phyloP scores from a whole-genome alignment of 2,329 filamentous ascomycete genomes.

The Metarhizium brunneum region DNA sequence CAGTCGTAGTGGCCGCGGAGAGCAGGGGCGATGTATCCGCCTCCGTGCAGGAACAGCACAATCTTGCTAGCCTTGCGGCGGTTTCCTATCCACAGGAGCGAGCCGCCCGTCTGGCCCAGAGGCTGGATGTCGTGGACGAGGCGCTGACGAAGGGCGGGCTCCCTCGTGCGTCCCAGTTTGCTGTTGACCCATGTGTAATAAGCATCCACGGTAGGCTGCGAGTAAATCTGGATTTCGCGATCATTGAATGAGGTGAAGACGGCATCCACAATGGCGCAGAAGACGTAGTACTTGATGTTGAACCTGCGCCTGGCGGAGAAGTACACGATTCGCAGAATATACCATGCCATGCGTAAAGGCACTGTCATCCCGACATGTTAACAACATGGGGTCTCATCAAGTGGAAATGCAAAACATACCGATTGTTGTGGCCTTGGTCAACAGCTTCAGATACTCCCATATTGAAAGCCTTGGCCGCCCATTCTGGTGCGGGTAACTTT shows the following conservation, averaged over 20 bases:
- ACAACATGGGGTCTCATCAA: too few relatives aligned
- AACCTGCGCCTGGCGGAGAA: slow-evolving; percentile 8
- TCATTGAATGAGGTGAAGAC: slow-evolving; percentile 11
- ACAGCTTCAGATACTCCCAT: slow-evolving; percentile 5
- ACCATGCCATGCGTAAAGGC: slow-evolving; percentile 3
- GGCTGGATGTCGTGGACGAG: slow-evolving; percentile 11
- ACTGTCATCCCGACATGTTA: background rate
- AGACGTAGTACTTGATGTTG: slow-evolving; percentile 6
- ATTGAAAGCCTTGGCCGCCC: slow-evolving; percentile 3
- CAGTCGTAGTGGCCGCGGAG: slow-evolving; percentile 16
- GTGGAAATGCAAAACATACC: background rate
- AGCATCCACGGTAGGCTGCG: slow-evolving; percentile 9
- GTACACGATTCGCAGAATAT: slow-evolving; percentile 3
- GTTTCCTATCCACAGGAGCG: slow-evolving; percentile 20
- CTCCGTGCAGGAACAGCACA: slow-evolving; percentile 21
- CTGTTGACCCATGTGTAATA: slow-evolving; percentile 15
- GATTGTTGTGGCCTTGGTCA: slow-evolving; percentile 4
- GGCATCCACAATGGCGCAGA: slow-evolving; percentile 11
- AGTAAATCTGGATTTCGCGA: slow-evolving; percentile 14
- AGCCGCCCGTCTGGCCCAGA: slow-evolving; percentile 8
- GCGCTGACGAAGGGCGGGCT: slow-evolving; percentile 7
- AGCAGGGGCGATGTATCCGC: slow-evolving; percentile 16
- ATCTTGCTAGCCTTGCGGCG: slow-evolving; percentile 16
- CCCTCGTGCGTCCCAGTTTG: slow-evolving; percentile 8
- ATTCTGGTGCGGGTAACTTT: background rate